Evolutionary conservation across 768 basidiomycete species (phyloP), one percentile per base, ranked within the genome.

Genomic region (Phaeolepiota aurea): DNA sequence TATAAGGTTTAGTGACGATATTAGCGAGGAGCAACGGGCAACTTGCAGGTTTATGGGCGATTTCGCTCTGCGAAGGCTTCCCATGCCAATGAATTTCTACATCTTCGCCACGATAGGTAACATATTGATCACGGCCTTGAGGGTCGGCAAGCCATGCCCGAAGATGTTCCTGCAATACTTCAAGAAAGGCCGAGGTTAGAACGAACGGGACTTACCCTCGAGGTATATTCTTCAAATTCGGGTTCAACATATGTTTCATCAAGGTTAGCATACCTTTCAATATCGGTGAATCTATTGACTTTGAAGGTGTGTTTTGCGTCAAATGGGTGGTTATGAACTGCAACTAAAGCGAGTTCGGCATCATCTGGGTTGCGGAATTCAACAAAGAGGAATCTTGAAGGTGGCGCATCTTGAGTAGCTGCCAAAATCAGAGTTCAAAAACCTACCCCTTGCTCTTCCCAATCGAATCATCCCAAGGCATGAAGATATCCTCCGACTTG

Each of bases 81-180:
- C 90, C 88, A 52, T 92, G 89, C 93, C 92, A 99, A 53, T 79
- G 71, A 51, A 99, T 80, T 48, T 82, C 74, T 39, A 93, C 88
- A 48, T 93, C 87, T 52, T 93, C 88, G 35, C 87, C 89, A 28
- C 89, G 80, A 60, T 94, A 92, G 28, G 89, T 92, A 42, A 89
- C 82, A 66, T 91, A 91, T 58, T 99, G 96, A 60, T 99, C 96
- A 45, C 94, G 84, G 23, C 92, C 91, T 60, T 83, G 81, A 16
- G 79, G 70, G 63, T 99, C 96, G 18, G 81, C 88, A 40, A 98
- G 74, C 93, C 94, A 99, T 39, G 88, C 86, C 35, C 89, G 79
- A 46, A 97, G 74, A 65, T 99, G 93, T 58, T 97, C 96, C 91
- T 97, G 49, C 14, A 44, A 43, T 43, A 44, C 21, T 20, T 38